A percentile compares a stretch with the other conserved stretches of the same genome.
Conservation (phyloP, 306 rosid species). For the Trichosanthes cucumerina region DNA sequence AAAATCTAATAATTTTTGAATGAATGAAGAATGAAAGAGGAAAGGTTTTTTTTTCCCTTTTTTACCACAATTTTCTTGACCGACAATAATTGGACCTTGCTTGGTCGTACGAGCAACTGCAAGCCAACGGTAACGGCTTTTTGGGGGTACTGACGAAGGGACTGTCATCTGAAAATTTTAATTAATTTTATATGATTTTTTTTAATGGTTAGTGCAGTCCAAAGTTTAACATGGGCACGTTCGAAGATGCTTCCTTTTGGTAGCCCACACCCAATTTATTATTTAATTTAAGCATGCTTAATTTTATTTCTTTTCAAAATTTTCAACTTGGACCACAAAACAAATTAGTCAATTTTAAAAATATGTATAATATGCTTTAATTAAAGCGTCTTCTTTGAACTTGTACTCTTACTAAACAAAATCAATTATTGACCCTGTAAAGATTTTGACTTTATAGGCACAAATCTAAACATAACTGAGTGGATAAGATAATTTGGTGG, state of each 20-base stretch:
- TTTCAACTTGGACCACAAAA: background rate
- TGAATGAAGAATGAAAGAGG: background rate
- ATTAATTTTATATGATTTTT: background rate
- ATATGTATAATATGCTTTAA: background rate
- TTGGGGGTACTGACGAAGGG: background rate
- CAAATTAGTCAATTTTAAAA: background rate
- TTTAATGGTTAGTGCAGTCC: background rate
- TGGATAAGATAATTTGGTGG: no score
- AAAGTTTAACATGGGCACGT: background rate
- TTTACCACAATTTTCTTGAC: background rate
- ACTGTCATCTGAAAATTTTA: background rate
- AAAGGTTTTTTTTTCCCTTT: background rate
- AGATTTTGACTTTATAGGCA: no score
- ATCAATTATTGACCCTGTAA: no score
- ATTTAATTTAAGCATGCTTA: background rate
- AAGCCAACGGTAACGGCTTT: constrained; percentile 14
- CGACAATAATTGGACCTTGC: background rate
- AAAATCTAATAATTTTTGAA: background rate
- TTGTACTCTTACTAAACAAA: no score
- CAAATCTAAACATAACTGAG: no score
- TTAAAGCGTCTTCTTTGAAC: background rate
- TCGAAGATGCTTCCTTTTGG: background rate
- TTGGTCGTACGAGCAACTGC: background rate
- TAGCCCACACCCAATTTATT: background rate
- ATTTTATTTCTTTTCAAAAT: background rate